Conservation (phyloP, 2,329 filamentous ascomycete genomes). For the Colletotrichum falcatum region DNA sequence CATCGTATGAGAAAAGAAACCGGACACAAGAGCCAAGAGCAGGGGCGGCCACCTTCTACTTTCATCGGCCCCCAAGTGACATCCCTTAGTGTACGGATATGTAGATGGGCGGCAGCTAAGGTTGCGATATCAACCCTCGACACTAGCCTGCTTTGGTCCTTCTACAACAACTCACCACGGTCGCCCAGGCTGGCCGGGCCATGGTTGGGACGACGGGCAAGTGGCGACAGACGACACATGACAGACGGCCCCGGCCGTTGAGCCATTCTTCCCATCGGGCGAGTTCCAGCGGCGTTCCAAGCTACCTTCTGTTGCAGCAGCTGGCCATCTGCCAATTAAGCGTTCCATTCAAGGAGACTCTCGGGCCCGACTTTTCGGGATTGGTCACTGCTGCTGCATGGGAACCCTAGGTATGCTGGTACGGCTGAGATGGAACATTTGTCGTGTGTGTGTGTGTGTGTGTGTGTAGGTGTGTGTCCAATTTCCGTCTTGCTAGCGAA, state of each 20-base stretch:
- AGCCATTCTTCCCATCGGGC: neutral
- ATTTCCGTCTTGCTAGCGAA: slow-evolving; percentile 1
- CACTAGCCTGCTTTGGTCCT: slow-evolving; percentile 5
- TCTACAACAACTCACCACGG: neutral
- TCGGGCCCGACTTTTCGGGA: neutral
- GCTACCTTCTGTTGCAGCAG: slow-evolving; percentile 25
- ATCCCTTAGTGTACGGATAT: slow-evolving; percentile 16
- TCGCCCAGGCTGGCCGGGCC: neutral
- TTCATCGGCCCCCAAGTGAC: slow-evolving; percentile 40
- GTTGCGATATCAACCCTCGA: slow-evolving; percentile 21
- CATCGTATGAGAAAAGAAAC: slow-evolving; percentile 34
- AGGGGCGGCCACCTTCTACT: slow-evolving; percentile 35
- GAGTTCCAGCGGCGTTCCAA: slow-evolving; percentile 11
- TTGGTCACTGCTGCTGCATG: neutral
- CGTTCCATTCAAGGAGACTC: neutral
- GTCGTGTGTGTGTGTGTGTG: too few relatives aligned
- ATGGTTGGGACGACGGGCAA: slow-evolving; percentile 7
- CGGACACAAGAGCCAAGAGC: slow-evolving; percentile 25
- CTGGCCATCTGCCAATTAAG: neutral
- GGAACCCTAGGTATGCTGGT: neutral
- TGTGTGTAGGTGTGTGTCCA: too few relatives aligned
- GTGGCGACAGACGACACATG: neutral
- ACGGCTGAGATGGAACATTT: slow-evolving; percentile 6
- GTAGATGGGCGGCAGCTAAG: slow-evolving; percentile 20
- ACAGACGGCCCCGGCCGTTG: neutral